Conservation (phyloP, 2,329 filamentous ascomycete species). For the Colletotrichum liaoningense region DNA sequence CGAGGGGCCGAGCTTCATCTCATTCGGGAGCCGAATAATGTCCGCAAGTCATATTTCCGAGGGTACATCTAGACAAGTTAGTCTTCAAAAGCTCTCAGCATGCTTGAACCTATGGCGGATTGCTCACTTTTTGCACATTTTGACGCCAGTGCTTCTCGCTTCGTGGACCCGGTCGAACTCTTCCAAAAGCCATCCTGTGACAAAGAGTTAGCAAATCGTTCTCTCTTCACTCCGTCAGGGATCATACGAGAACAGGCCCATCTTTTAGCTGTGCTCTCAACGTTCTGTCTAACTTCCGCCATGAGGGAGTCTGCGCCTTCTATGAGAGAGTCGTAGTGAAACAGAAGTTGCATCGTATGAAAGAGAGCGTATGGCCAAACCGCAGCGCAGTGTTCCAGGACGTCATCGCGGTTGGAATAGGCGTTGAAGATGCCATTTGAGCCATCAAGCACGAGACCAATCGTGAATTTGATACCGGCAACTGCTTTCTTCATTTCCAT, state of each 20-base stretch:
- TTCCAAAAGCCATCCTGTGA: conserved; percentile 15
- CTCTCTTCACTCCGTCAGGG: neutral
- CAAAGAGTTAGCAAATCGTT: neutral
- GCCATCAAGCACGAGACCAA: conserved; percentile 49
- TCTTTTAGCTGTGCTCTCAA: conserved; percentile 48
- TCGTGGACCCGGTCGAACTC: conserved; percentile 30
- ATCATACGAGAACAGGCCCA: conserved; percentile 48
- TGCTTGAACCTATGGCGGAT: neutral
- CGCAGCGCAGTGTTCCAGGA: conserved; percentile 47
- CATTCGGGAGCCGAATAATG: conserved; percentile 28
- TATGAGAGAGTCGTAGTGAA: conserved; percentile 47
- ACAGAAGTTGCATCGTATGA: conserved; percentile 47
- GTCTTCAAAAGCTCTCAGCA: neutral
- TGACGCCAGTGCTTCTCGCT: conserved; percentile 15
- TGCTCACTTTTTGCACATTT: conserved; percentile 26
- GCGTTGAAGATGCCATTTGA: conserved; percentile 49
- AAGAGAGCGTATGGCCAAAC: conserved; percentile 49
- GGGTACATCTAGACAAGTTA: conserved; percentile 22
- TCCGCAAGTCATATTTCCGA: conserved; percentile 27
- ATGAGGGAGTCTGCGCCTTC: conserved; percentile 46
- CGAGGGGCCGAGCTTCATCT: neutral
- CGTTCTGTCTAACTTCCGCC: conserved; percentile 47
- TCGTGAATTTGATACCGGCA: conserved; percentile 50
- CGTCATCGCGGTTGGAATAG: conserved; percentile 44
- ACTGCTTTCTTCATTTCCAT: conserved; percentile 48